Base-by-base conservation (phyloP, 148 eudicot genomes). In the Heliamphora exappendiculata region DNA sequence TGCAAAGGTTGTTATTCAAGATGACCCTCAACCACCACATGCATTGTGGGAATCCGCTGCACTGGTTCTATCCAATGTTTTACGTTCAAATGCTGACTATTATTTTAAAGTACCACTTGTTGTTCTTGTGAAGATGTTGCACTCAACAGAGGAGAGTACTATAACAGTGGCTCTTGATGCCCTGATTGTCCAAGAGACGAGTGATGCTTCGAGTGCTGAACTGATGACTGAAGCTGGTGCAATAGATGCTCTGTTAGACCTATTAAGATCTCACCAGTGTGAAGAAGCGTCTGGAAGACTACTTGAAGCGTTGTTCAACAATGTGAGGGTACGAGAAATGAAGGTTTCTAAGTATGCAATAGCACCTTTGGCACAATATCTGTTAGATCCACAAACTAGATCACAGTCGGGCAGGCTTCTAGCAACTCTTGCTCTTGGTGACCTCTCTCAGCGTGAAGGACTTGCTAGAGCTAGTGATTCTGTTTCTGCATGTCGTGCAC, bases 401-500 rank as follows among this genome's bases (percentile, higher is more conserved):
- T 87, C 92, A 39, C 84, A 86, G 68, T 81, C 91, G 24, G 94
- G 88, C 47, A 86, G 82, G 75, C 84, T 92, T 69, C 88, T 90
- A 78, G 97, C 89, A 51, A 91, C 91, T 84, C 89, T 92, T 76
- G 88, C 97, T 78, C 86, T 92, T 14, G 94, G 97, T 68, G 94
- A 92, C 72, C 93, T 92, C 20, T 90, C 91, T n/a, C 94, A 92
- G 54, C 86, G 89, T 28, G 97, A 92, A 70, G 89, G 89, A 78
- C 89, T 88, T 73, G 92, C 94, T 55, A 84, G 93, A 82, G 81
- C 89, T 47, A 84, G 86, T 74, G 93, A 88, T 77, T 81, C 97
- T 51, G 89, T 84, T 49, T 81, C 88, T 29, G 97, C 97, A 2
- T 92, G 97, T 51, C 90, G 90, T 78, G 94, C 97, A 29, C 85